Evolutionary conservation across 345 rosid genomes (phyloP).

Genomic region (Anastatica hierochuntica): DNA sequence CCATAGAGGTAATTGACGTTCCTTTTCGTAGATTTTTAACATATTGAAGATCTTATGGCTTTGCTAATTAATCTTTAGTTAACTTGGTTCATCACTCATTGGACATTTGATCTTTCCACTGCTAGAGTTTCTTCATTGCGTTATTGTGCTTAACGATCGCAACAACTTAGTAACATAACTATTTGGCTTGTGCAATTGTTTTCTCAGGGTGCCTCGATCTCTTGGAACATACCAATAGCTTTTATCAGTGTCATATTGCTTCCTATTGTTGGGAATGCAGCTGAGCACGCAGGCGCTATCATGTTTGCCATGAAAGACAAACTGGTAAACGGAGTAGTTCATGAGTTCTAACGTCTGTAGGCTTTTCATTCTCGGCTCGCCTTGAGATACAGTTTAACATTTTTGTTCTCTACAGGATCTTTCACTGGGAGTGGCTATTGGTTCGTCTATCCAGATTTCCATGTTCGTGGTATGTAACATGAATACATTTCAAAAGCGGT

Average conservation of each 20-base stretch:
- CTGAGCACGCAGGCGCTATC: slow-evolving; percentile 93
- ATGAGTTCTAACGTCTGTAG: slow-evolving; percentile 6
- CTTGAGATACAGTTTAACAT: not conserved
- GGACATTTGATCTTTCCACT: not conserved
- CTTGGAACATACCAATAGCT: slow-evolving; percentile 73
- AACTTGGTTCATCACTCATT: no score
- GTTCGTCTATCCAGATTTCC: slow-evolving; percentile 92
- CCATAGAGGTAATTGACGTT: slow-evolving; percentile 54
- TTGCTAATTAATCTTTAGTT: no score
- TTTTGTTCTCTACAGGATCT: slow-evolving; percentile 52
- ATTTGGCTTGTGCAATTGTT: not conserved
- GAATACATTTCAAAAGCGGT: slow-evolving; percentile 1
- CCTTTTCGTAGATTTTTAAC: not conserved
- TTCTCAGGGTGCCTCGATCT: slow-evolving; percentile 62
- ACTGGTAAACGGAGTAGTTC: slow-evolving; percentile 44
- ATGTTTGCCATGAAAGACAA: slow-evolving; percentile 99
- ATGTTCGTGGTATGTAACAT: slow-evolving; percentile 78
- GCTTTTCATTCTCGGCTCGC: not conserved
- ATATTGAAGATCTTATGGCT: not conserved
- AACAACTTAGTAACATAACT: not conserved
- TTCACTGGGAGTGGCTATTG: slow-evolving; percentile 94
- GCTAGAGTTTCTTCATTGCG: not conserved
- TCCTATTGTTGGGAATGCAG: slow-evolving; percentile 97
- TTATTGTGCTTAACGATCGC: not conserved
- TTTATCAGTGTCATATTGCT: slow-evolving; percentile 92